A percentile compares a stretch with the other conserved stretches of the same genome.
Conservation (phyloP, 75 land plant genomes). For the Cryptomeria japonica region DNA sequence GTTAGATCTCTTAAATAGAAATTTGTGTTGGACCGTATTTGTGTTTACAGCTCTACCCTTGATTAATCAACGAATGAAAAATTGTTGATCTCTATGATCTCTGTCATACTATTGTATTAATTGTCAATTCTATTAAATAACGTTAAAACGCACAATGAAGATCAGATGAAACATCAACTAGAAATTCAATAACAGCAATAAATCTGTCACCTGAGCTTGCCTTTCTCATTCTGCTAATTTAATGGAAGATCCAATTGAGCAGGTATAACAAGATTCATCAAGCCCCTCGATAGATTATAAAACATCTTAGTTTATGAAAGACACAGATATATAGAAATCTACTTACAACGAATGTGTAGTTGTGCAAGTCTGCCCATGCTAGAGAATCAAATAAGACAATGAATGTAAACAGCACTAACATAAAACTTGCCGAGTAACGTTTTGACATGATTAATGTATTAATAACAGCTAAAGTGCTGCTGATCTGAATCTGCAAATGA, state of each 20-base stretch:
- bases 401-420: neutral
- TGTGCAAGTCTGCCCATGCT: neutral
- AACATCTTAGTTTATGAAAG: too few relatives aligned
- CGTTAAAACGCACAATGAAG: too few relatives aligned
- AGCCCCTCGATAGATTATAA: too few relatives aligned
- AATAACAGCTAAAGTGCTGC: too few relatives aligned
- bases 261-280: neutral
- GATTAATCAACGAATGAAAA: too few relatives aligned
- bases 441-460: too few relatives aligned
- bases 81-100: neutral
- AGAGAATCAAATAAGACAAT: neutral
- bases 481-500: too few relatives aligned
- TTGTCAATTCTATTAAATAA: too few relatives aligned
- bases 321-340: neutral
- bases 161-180: neutral
- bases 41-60: neutral
- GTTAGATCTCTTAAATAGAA: too few relatives aligned
- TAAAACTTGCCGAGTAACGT: neutral
- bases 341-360: neutral
- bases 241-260: neutral
- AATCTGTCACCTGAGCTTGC: neutral
- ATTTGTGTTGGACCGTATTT: neutral
- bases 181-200: neutral
- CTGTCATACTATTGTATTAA: too few relatives aligned
- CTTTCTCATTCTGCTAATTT: too few relatives aligned